Conservation (phyloP, 306 rosid genomes). For the Medicago ruthenica region DNA sequence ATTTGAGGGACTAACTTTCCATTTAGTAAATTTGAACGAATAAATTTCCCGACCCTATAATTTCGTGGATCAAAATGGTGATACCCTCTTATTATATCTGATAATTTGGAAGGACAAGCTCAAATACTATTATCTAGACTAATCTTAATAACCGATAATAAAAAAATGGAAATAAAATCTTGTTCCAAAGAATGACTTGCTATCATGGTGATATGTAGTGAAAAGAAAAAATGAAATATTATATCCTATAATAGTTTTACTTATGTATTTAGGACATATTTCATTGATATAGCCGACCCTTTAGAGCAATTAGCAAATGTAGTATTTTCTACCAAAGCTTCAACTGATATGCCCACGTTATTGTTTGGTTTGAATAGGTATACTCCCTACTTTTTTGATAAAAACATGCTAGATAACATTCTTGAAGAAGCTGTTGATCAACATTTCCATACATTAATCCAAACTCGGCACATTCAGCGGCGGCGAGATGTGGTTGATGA, state of each 20-base stretch:
- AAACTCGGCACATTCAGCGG: constrained; percentile 94
- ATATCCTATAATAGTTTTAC: background rate
- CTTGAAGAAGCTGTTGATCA: constrained; percentile 99
- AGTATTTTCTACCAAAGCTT: constrained; percentile 22
- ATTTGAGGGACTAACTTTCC: background rate
- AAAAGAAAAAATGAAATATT: background rate
- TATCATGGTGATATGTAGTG: background rate
- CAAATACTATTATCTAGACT: background rate
- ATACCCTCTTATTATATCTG: background rate
- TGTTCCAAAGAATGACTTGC: background rate
- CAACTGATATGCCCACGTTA: constrained; percentile 36
- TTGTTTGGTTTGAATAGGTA: constrained; percentile 72
- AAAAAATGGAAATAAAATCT: background rate
- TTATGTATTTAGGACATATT: background rate
- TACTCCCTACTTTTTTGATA: constrained; percentile 97
- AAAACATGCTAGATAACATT: constrained; percentile 91
- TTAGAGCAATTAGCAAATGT: background rate
- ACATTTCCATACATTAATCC: constrained; percentile 89
- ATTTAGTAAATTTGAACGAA: background rate
- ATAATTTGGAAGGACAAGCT: background rate
- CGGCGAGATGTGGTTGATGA: constrained; percentile 90
- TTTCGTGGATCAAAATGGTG: background rate
- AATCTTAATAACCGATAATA: background rate
- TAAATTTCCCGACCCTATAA: background rate
- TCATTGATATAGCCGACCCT: background rate